These are phyloP conservation scores for Saccharomycopsis sp. DNA, from an alignment of 805 yeast genomes.

Conservation along the genomic window DNA sequence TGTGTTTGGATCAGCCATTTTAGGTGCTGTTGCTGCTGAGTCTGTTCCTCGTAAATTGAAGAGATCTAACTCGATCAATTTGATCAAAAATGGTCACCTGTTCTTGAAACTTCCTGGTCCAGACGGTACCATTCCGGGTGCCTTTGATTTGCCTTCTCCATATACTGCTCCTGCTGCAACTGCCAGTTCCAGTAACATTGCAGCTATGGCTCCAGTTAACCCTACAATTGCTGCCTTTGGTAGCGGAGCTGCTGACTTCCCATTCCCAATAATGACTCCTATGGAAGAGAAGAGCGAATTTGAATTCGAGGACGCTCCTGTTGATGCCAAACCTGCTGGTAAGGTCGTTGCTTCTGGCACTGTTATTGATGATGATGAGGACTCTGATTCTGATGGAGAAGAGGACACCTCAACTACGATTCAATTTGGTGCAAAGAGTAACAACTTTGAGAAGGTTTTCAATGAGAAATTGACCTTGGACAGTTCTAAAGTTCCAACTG, in stretches of 20 bases:
- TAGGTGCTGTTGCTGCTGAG: slow-evolving; percentile 91
- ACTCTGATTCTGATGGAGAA: slow-evolving; percentile 34
- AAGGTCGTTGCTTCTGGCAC: not conserved
- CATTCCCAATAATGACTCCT: slow-evolving; percentile 43
- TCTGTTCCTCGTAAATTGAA: slow-evolving; percentile 40
- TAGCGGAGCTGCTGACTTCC: slow-evolving; percentile 31
- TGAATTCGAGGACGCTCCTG: slow-evolving; percentile 22
- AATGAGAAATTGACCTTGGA: slow-evolving; percentile 36
- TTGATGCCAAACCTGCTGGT: slow-evolving; percentile 13
- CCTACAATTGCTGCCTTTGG: slow-evolving; percentile 28
- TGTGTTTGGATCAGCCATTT: slow-evolving; percentile 89
- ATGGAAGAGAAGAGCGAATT: slow-evolving; percentile 30
- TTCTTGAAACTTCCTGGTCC: slow-evolving; percentile 8
- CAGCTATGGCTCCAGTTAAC: slow-evolving; percentile 38
- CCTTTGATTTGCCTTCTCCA: slow-evolving; percentile 46
- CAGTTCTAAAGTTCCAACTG: slow-evolving; percentile 22
- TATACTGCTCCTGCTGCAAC: slow-evolving; percentile 81
- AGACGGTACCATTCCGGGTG: slow-evolving; percentile 23
- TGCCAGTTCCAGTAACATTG: slow-evolving; percentile 53
- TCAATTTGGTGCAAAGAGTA: slow-evolving; percentile 52
- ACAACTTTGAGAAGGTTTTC: slow-evolving; percentile 46
- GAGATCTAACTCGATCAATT: slow-evolving; percentile 19
- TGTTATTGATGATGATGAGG: slow-evolving; percentile 12
- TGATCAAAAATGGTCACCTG: slow-evolving; percentile 11
- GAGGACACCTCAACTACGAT: slow-evolving; percentile 45